Evolutionary conservation across 495 filamentous ascomycete genomes (phyloP).

Genomic region (Daldinia bambusicola): DNA sequence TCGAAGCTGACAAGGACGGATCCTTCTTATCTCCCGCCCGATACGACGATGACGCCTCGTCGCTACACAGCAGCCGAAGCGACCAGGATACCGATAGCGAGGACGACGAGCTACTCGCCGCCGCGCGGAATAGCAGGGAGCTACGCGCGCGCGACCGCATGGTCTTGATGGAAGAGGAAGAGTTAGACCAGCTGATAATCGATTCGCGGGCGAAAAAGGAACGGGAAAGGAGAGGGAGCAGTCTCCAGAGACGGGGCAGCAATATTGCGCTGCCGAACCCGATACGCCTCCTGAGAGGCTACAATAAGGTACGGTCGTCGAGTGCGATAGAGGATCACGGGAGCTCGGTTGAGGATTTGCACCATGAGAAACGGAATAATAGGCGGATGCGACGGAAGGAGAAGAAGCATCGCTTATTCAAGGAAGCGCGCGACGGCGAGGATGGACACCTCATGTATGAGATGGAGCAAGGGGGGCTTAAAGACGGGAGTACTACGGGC

Average conservation of each 20-base stretch:
- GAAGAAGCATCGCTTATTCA: constrained; percentile 59
- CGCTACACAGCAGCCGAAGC: constrained; percentile 70
- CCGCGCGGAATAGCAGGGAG: constrained; percentile 75
- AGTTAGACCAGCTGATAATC: constrained; percentile 79
- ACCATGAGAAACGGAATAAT: constrained; percentile 62
- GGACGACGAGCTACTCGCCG: constrained; percentile 73
- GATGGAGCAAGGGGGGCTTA: constrained; percentile 83
- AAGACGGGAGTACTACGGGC: constrained; percentile 67
- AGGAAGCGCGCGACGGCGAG: constrained; percentile 65
- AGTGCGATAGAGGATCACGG: constrained; percentile 46
- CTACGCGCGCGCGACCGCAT: constrained; percentile 74
- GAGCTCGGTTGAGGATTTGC: constrained; percentile 49
- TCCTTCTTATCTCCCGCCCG: constrained; percentile 69
- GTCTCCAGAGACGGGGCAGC: constrained; percentile 60
- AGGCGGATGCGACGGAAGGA: constrained; percentile 57
- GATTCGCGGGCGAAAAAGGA: constrained; percentile 59
- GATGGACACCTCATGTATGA: constrained; percentile 85
- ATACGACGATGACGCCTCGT: constrained; percentile 75
- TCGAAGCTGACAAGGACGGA: constrained; percentile 45
- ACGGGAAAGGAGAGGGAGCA: constrained; percentile 60
- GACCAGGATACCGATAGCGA: constrained; percentile 82
- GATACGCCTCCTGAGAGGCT: constrained; percentile 52
- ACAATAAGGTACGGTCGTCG: constrained; percentile 49
- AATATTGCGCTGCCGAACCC: constrained; percentile 59
- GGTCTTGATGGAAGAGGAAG: constrained; percentile 89